phyloP scores from a whole-genome alignment of 768 basidiomycete genomes.

The Amanita inopinata region DNA sequence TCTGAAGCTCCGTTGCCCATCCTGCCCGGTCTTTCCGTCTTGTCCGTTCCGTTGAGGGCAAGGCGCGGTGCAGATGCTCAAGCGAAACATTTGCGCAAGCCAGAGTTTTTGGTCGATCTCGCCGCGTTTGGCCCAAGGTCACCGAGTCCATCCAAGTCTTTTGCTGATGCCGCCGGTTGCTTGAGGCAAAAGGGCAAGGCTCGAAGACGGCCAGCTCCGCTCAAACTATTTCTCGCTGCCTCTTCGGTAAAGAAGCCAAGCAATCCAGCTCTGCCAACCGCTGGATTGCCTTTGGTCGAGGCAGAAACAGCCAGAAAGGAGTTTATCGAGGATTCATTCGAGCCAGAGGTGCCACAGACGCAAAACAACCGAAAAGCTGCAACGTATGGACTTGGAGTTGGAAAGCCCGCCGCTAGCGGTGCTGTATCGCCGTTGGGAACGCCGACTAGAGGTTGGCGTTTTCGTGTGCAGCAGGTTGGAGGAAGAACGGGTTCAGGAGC shows the following conservation, averaged over 20 bases:
- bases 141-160: constrained; percentile 10
- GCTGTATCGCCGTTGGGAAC: not conserved
- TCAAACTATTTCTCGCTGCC: constrained; percentile 15
- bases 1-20: constrained; percentile 21
- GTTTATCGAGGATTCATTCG: constrained; percentile 26
- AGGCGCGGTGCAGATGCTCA: constrained; percentile 14
- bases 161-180: not conserved
- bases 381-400: not conserved
- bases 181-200: constrained; percentile 16
- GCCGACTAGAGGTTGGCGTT: not conserved
- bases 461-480: not conserved
- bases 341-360: constrained; percentile 12
- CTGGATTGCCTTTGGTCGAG: constrained; percentile 11
- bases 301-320: constrained; percentile 15
- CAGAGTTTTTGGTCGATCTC: constrained; percentile 26
- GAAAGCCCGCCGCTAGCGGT: not conserved
- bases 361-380: no score
- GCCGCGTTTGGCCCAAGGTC: constrained; percentile 24
- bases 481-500: not conserved
- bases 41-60: constrained; percentile 28
- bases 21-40: constrained; percentile 26
- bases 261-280: constrained; percentile 9
- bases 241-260: constrained; percentile 10
- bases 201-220: constrained; percentile 27
- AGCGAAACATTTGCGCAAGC: constrained; percentile 24